Evolutionary conservation across 768 basidiomycete genomes (phyloP).

Genomic region (Cystofilobasidium capitatum): DNA sequence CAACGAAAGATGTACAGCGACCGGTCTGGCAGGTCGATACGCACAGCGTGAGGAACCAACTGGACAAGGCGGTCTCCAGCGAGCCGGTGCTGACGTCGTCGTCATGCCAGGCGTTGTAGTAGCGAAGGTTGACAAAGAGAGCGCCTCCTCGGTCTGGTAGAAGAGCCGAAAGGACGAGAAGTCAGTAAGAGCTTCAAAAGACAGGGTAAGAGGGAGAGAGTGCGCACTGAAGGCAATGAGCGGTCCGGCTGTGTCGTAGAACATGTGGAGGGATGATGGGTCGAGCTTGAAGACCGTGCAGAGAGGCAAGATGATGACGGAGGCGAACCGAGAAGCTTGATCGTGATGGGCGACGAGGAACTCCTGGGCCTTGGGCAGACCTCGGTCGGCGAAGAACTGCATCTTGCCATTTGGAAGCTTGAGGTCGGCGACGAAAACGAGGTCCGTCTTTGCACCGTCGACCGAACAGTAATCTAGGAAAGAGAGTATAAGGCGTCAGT

Average conservation of each 20-base stretch:
- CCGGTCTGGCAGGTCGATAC: conserved; percentile 44
- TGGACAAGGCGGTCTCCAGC: conserved; percentile 58
- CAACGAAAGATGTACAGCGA: conserved; percentile 63
- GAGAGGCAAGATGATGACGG: conserved; percentile 54
- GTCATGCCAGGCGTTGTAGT: conserved; percentile 45
- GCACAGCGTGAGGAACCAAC: conserved; percentile 85
- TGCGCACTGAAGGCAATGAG: conserved; percentile 71
- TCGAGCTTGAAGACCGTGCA: conserved; percentile 53
- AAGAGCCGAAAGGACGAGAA: background rate
- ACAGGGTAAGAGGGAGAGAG: background rate
- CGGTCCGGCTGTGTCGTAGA: conserved; percentile 68
- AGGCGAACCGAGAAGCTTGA: conserved; percentile 60
- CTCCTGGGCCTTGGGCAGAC: conserved; percentile 18
- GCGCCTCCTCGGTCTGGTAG: background rate
- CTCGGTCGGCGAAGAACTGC: conserved; percentile 38
- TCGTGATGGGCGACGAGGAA: conserved; percentile 32
- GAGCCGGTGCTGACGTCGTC: conserved; percentile 51
- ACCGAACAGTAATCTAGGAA: conserved; percentile 14
- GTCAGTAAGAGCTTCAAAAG: background rate
- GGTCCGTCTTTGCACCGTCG: conserved; percentile 14
- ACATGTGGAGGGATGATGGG: conserved; percentile 51
- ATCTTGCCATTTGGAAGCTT: conserved; percentile 10
- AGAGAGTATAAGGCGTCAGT: background rate
- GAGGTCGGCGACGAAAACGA: conserved; percentile 27
- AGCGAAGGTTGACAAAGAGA: conserved; percentile 24